Percentiles rank a stretch among this genome's conserved stretches.
phyloP scores from a whole-genome alignment of 805 yeast genomes.

The Zygosaccharomyces siamensis region DNA sequence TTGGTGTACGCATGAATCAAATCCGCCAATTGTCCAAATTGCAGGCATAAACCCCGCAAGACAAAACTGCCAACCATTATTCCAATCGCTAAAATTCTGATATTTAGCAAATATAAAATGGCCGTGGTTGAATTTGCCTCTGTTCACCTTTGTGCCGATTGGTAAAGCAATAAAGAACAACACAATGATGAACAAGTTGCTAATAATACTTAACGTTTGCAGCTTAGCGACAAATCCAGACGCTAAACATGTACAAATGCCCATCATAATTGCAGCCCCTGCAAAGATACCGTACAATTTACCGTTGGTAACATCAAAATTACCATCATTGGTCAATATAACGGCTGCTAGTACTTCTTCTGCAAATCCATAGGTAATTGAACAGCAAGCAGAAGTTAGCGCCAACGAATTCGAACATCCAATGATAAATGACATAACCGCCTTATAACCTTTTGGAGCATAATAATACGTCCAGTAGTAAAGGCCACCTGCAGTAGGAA shows the following conservation, averaged over 20 bases:
- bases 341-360: slow-evolving; percentile 56
- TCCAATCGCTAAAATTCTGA: slow-evolving; percentile 51
- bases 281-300: slow-evolving; percentile 62
- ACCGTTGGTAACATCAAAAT: slow-evolving; percentile 49
- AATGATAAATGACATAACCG: slow-evolving; percentile 55
- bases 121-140: slow-evolving; percentile 43
- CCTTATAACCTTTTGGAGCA: slow-evolving; percentile 50
- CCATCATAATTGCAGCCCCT: slow-evolving; percentile 52
- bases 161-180: slow-evolving; percentile 62
- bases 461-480: slow-evolving; percentile 66
- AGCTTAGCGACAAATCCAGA: slow-evolving; percentile 53
- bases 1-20: slow-evolving; percentile 69
- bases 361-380: slow-evolving; percentile 67
- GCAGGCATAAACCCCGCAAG: slow-evolving; percentile 57
- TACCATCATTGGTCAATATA: slow-evolving; percentile 48
- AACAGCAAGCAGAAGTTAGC: slow-evolving; percentile 58
- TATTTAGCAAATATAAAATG: slow-evolving; percentile 51
- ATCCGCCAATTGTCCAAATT: slow-evolving; percentile 71
- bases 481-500: slow-evolving; percentile 73
- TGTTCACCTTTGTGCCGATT: slow-evolving; percentile 45
- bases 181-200: slow-evolving; percentile 49
- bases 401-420: slow-evolving; percentile 69
- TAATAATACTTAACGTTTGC: slow-evolving; percentile 53
- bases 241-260: slow-evolving; percentile 49
- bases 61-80: slow-evolving; percentile 52